These are phyloP conservation scores for Wickerhamomyces bisporus DNA, from an alignment of 805 yeast species.

Conservation along the genomic window DNA sequence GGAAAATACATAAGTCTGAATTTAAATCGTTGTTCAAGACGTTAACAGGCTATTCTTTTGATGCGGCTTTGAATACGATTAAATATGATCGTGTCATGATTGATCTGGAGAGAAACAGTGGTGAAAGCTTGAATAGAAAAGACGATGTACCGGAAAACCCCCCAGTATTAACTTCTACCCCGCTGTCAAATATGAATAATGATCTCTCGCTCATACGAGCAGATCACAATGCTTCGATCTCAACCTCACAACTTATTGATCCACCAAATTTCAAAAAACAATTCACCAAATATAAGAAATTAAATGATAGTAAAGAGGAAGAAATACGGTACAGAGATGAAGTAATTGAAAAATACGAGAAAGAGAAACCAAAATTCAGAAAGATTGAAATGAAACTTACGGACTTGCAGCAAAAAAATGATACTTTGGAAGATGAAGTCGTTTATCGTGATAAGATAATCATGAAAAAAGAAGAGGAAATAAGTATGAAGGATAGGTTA, in stretches of 20 bases:
- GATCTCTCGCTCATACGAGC: background rate
- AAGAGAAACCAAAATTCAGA: conserved; percentile 6
- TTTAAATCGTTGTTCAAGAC: conserved; percentile 27
- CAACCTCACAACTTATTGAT: conserved; percentile 2
- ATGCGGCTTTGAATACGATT: conserved; percentile 21
- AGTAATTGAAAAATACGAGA: conserved; percentile 18
- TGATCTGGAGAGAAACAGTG: conserved; percentile 1
- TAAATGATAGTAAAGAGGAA: conserved; percentile 20
- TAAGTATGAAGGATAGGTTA: conserved; percentile 6
- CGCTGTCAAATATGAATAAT: background rate
- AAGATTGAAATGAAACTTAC: conserved; percentile 6
- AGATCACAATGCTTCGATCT: background rate
- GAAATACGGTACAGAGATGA: conserved; percentile 23
- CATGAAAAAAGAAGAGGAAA: conserved; percentile 9
- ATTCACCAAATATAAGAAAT: conserved; percentile 14
- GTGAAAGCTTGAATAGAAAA: background rate
- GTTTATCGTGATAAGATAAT: conserved; percentile 20
- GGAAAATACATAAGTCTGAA: conserved; percentile 28
- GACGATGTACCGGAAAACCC: conserved; percentile 7
- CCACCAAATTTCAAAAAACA: conserved; percentile 19
- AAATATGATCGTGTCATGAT: conserved; percentile 9
- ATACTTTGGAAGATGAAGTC: conserved; percentile 19
- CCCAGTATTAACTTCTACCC: conserved; percentile 4
- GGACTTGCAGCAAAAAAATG: conserved; percentile 4
- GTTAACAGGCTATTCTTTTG: conserved; percentile 28